Evolutionary conservation across 2,329 filamentous ascomycete genomes (phyloP).

Genomic region (Colletotrichum tofieldiae): DNA sequence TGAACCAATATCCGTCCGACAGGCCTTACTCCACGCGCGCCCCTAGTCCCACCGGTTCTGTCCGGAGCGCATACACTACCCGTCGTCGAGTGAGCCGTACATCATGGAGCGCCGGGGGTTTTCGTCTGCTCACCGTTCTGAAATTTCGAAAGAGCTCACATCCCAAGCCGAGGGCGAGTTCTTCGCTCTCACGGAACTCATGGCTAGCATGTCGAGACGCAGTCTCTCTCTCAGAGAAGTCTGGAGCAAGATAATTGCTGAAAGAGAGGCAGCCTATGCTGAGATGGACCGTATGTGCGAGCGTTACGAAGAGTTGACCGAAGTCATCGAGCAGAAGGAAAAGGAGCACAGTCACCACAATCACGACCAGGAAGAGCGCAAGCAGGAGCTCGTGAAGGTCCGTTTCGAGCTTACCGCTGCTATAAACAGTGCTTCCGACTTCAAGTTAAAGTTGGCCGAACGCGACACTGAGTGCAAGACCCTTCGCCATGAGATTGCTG

Average conservation of each 20-base stretch:
- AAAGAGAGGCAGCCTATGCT: constrained; percentile 30
- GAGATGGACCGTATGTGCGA: constrained; percentile 35
- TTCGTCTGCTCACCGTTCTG: constrained; percentile 15
- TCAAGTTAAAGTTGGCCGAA: constrained; percentile 32
- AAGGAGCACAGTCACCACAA: constrained; percentile 30
- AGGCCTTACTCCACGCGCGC: constrained; percentile 7
- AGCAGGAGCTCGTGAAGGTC: constrained; percentile 30
- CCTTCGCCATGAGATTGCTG: constrained; percentile 23
- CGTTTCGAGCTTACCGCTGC: constrained; percentile 28
- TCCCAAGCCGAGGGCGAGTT: constrained; percentile 36
- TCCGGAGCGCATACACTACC: constrained; percentile 1
- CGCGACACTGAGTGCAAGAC: constrained; percentile 29
- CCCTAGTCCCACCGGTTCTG: constrained; percentile 28
- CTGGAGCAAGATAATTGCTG: constrained; percentile 37
- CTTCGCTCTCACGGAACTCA: constrained; percentile 34
- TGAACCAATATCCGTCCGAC: neutral
- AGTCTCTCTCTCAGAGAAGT: constrained; percentile 27
- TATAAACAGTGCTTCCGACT: constrained; percentile 13
- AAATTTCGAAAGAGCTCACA: constrained; percentile 37
- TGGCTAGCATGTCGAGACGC: constrained; percentile 35
- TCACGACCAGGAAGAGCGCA: constrained; percentile 31
- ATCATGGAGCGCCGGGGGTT: constrained; percentile 11
- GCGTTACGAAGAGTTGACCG: constrained; percentile 30
- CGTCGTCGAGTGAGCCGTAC: constrained; percentile 24
- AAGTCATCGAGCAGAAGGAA: constrained; percentile 30